Conservation (phyloP, 2,329 filamentous ascomycete species). For the Hirsutella rhossiliensis region DNA sequence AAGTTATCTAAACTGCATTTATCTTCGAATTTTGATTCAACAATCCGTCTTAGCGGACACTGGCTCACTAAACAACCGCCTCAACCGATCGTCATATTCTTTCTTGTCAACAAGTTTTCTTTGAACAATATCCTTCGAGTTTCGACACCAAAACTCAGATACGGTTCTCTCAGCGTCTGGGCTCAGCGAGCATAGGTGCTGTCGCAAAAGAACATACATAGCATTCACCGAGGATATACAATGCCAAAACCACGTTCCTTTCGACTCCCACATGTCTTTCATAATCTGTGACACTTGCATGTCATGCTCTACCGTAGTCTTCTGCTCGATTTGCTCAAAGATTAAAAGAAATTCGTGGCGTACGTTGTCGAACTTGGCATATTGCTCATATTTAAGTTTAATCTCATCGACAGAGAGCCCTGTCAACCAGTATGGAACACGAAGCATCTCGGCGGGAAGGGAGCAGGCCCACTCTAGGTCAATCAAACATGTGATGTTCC, state of each 20-base stretch:
- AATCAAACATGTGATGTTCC: slow-evolving; percentile 19
- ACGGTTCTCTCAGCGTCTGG: neutral
- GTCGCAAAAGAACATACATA: neutral
- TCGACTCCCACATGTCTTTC: neutral
- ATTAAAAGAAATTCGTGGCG: neutral
- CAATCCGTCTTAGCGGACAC: too few species aligned
- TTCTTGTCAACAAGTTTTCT: neutral
- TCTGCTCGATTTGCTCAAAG: neutral
- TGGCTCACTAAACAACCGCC: neutral
- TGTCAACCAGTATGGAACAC: slow-evolving; percentile 10
- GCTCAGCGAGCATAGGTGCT: neutral
- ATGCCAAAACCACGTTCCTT: neutral
- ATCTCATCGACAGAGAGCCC: slow-evolving; percentile 6
- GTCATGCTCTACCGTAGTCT: too few species aligned
- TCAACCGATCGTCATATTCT: neutral
- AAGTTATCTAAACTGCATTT: too few species aligned
- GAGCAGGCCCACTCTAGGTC: slow-evolving; percentile 23
- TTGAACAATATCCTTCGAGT: neutral
- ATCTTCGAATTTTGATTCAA: too few species aligned
- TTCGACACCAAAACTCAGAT: neutral
- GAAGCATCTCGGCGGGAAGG: slow-evolving; percentile 8
- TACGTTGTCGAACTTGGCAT: neutral
- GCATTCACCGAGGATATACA: neutral
- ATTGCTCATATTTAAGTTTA: neutral
- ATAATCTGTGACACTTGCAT: neutral